A percentile compares a stretch with the other conserved stretches of the same genome.
phyloP scores from a whole-genome alignment of 371 early-diverging fungal genomes.

The Nematocida minor region DNA sequence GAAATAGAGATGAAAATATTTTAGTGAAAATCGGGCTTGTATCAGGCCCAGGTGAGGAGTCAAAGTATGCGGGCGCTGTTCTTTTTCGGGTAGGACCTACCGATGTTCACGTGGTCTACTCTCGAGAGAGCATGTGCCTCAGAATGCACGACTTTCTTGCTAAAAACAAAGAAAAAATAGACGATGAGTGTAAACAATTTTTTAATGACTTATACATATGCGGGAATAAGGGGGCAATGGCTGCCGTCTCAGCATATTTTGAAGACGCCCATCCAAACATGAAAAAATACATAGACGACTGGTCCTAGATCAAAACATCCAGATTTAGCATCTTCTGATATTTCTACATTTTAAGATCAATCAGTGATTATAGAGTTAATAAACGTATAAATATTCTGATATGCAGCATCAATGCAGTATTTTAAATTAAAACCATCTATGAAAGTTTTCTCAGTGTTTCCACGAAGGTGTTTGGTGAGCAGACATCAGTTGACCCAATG shows the following conservation, averaged over 20 bases:
- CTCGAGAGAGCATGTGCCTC: background rate
- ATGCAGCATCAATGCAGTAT: too few species aligned
- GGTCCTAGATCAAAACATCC: constrained; percentile 19
- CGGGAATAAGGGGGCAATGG: constrained; percentile 21
- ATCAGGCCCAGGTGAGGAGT: background rate
- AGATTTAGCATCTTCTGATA: too few species aligned
- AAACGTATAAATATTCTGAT: too few species aligned
- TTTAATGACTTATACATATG: constrained; percentile 5
- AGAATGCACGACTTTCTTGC: constrained; percentile 5
- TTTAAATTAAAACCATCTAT: too few species aligned
- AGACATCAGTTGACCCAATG: constrained; percentile 41
- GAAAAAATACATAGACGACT: constrained; percentile 10
- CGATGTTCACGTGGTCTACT: constrained; percentile 24
- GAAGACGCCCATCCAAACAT: background rate
- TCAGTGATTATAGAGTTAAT: too few species aligned
- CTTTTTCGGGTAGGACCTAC: background rate
- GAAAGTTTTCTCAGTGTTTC: background rate
- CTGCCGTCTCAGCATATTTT: background rate
- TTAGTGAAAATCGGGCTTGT: background rate
- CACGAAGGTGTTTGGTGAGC: constrained; percentile 31
- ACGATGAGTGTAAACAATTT: background rate
- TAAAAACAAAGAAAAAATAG: background rate
- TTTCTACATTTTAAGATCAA: too few species aligned
- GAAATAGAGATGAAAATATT: constrained; percentile 60
- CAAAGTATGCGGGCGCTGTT: constrained; percentile 20